Evolutionary conservation across 75 land plant species (phyloP).

Genomic region (Sequoia sempervirens): DNA sequence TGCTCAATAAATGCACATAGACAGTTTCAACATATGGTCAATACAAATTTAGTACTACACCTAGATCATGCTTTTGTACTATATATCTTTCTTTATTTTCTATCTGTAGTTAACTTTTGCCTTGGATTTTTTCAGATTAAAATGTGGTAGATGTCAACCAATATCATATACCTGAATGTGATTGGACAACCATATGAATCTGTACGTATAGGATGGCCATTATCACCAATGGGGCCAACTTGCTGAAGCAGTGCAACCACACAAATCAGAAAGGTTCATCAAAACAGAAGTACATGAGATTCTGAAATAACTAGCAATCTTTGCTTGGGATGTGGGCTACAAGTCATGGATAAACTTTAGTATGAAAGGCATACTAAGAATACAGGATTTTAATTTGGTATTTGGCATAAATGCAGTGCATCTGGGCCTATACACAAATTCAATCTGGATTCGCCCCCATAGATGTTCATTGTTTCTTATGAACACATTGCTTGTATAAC

Average conservation of each 20-base stretch:
- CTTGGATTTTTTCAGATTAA: background rate
- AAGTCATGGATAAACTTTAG: background rate
- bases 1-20: background rate
- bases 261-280: background rate
- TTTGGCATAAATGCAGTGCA: background rate
- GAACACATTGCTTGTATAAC: background rate
- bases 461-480: background rate
- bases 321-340: background rate
- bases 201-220: background rate
- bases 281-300: background rate
- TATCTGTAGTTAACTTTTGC: background rate
- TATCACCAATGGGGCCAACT: background rate
- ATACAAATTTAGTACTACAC: background rate
- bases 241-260: background rate
- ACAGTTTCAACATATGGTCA: background rate
- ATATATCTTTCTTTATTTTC: background rate
- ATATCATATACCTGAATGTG: slow-evolving; percentile 1
- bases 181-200: background rate
- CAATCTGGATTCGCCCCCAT: background rate
- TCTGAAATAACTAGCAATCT: background rate
- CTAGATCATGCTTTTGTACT: background rate
- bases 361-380: background rate
- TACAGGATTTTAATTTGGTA: background rate
- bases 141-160: background rate
- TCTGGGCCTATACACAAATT: background rate